A percentile compares a stretch with the other conserved stretches of the same genome.
phyloP scores from a whole-genome alignment of 2,329 filamentous ascomycete species.

The Daldinia eschscholtzii region DNA sequence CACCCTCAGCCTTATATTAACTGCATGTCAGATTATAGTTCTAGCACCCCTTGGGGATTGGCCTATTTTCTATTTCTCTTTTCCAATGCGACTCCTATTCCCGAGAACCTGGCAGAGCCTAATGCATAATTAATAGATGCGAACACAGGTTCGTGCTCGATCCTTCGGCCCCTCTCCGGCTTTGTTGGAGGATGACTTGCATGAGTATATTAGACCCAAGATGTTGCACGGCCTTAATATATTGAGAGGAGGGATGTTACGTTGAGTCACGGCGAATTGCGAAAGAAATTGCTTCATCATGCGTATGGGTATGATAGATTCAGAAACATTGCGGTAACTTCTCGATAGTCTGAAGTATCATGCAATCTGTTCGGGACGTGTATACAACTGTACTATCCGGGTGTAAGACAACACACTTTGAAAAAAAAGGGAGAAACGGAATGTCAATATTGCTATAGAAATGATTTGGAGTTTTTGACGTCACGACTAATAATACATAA shows the following conservation, averaged over 20 bases:
- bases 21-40: constrained; percentile 45
- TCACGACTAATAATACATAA: constrained; percentile 20
- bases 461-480: constrained; percentile 24
- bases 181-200: constrained; percentile 39
- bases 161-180: constrained; percentile 43
- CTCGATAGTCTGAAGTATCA: constrained; percentile 36
- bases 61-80: neutral
- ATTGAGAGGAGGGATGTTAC: constrained; percentile 14
- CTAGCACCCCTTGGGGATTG: constrained; percentile 30
- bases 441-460: constrained; percentile 12
- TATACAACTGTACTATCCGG: neutral
- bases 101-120: constrained; percentile 28
- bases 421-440: constrained; percentile 9
- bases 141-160: constrained; percentile 35
- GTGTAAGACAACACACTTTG: constrained; percentile 16
- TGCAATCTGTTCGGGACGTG: constrained; percentile 13
- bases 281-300: constrained; percentile 8
- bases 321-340: constrained; percentile 33
- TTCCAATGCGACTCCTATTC: constrained; percentile 26
- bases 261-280: constrained; percentile 23
- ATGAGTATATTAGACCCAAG: constrained; percentile 26
- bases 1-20: constrained; percentile 42
- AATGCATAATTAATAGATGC: constrained; percentile 35
- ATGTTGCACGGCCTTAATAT: constrained; percentile 33
- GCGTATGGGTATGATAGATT: constrained; percentile 11